Evolutionary conservation across 352 stramenopile species (phyloP), one percentile per base, ranked within the genome.

Genomic region (Blastocystis sp.): DNA sequence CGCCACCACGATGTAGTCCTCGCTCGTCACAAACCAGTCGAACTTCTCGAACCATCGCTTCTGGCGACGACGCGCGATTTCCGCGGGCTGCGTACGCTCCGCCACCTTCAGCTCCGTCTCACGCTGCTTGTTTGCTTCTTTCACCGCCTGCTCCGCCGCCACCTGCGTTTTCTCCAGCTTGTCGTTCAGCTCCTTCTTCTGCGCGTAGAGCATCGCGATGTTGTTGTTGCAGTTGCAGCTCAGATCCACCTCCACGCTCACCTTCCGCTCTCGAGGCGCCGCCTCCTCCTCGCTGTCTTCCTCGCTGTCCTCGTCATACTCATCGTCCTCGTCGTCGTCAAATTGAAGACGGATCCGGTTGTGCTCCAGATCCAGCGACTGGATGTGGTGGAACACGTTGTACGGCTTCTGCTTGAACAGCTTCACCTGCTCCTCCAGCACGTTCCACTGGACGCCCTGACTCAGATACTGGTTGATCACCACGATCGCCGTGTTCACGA

Each of bases 1-100:
- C n/a, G 88, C 90, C 46, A 94, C 89, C 11, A 94, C 91, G 29
- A 94, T 56, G 42, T 93, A 94, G 24, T 94, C 91, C 61, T 94
- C 92, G 65, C 88, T 93, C 9, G 91, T 91, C 24, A 94, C 89
- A 75, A 94, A 94, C 92, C 92, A 94, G 84, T 94, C 89, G 79
- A 94, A 94, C 72, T 94, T 94, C 78, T 94, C 92, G 86, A 94
- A 94, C 92, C 92, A 94, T 21, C 93, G 87, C 42, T 89, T 89
- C 86, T 93, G 93, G 59, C 92, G 90, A 89, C 88, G 92, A 92
- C 71, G 90, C 91, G 87, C 93, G 90, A 78, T 64, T 46, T 78
- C 56, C 34, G 78, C 90, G 53, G 89, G 90, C 88, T 92, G 93
- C 64, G 90, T 92, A 87, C 93, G 89, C 34, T 79, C 69, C 8